A percentile compares a stretch with the other conserved stretches of the same genome.
These are phyloP conservation scores for Leccinum pellstonianum DNA, from an alignment of 768 basidiomycete species.

Conservation along the genomic window DNA sequence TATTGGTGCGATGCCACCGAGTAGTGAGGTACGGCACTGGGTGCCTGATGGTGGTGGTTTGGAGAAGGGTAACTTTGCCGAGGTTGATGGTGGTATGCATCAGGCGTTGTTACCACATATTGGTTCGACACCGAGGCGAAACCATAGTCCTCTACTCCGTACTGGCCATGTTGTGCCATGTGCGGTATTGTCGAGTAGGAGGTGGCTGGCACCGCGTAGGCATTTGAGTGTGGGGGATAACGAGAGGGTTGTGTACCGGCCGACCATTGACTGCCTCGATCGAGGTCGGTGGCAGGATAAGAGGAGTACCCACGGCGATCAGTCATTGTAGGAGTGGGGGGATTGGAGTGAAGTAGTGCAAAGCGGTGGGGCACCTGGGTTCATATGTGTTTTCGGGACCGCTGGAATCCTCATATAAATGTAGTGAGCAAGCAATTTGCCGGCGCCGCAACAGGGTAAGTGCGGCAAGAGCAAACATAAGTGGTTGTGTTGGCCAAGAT, in stretches of 20 bases:
- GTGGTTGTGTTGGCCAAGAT: conserved; percentile 31
- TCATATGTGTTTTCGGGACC: conserved; percentile 37
- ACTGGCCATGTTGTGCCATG: conserved; percentile 23
- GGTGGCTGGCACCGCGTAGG: conserved; percentile 17
- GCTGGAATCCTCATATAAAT: conserved; percentile 27
- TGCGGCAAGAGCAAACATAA: conserved; percentile 31
- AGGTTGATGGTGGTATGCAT: conserved; percentile 23
- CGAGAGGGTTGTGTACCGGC: conserved; percentile 21
- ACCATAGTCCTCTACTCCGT: conserved; percentile 23
- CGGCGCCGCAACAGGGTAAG: conserved; percentile 33
- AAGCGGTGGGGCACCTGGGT: conserved; percentile 20
- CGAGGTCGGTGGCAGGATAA: conserved; percentile 18
- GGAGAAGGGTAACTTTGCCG: conserved; percentile 29
- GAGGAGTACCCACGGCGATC: conserved; percentile 32
- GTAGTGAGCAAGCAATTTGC: conserved; percentile 30
- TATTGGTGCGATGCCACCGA: conserved; percentile 31
- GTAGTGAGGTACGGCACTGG: conserved; percentile 34
- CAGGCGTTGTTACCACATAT: conserved; percentile 17
- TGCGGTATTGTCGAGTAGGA: conserved; percentile 23
- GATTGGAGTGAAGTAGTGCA: conserved; percentile 4
- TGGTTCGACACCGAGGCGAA: conserved; percentile 22
- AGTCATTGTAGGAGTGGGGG: conserved; percentile 22
- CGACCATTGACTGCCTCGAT: conserved; percentile 27
- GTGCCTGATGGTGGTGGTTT: conserved; percentile 33
- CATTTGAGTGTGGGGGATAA: conserved; percentile 22